A percentile compares a stretch with the other conserved stretches of the same genome.
phyloP scores from a whole-genome alignment of 345 rosid species.

The Nephelium lappaceum region DNA sequence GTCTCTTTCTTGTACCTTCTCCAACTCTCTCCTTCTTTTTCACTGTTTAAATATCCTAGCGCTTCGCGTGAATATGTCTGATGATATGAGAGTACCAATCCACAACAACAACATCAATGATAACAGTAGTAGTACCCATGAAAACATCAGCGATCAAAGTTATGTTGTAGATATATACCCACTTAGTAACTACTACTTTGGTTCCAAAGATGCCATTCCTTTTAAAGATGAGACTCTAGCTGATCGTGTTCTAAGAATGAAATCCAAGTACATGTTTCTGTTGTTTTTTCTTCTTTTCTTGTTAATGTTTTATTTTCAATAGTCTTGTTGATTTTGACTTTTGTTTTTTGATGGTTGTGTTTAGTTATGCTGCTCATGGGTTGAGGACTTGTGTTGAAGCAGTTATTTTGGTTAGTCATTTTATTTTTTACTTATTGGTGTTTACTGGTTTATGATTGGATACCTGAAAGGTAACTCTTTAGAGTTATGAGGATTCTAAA shows the following conservation, averaged over 20 bases:
- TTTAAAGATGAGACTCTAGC: slow-evolving; percentile 50
- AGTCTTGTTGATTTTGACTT: neutral
- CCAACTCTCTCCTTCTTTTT: neutral
- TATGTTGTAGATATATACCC: slow-evolving; percentile 60
- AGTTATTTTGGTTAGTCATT: slow-evolving; percentile 65
- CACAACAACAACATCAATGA: neutral
- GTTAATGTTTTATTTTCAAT: neutral
- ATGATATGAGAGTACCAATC: neutral
- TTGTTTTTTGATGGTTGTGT: neutral
- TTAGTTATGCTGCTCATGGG: slow-evolving; percentile 70
- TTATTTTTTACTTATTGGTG: neutral
- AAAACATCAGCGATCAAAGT: slow-evolving; percentile 15
- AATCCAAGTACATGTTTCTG: slow-evolving; percentile 52
- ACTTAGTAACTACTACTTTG: slow-evolving; percentile 74
- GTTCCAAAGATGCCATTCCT: slow-evolving; percentile 63
- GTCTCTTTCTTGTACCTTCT: neutral
- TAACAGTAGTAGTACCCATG: neutral
- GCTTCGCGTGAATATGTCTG: slow-evolving; percentile 5
- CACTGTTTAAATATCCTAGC: neutral
- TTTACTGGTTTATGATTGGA: neutral
- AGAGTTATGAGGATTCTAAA: neutral
- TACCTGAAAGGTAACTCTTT: neutral
- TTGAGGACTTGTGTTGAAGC: slow-evolving; percentile 85
- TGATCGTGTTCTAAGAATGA: slow-evolving; percentile 70
- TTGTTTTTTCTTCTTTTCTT: slow-evolving; percentile 1